Base-by-base conservation (phyloP, 768 basidiomycete genomes). In the Agaricus subrufescens region DNA sequence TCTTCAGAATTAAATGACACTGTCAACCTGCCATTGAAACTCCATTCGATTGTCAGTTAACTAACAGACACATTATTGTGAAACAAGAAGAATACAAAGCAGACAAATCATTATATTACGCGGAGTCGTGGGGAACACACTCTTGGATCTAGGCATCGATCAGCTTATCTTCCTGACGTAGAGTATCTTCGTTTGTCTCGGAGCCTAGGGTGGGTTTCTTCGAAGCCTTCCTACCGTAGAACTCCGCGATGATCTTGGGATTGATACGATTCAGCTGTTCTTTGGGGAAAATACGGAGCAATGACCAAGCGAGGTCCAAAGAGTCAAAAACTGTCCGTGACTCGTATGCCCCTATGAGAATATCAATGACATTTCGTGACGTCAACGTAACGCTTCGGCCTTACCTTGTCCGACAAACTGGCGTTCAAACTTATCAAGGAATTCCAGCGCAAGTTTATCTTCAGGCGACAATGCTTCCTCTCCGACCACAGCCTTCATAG, bases 401-500 rank as follows among this genome's bases (percentile, higher is more conserved):
- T 29, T 79, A 87, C 94, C 94, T 83, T 99, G 97, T 37, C 91
- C 91, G 43, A 99, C 97, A 71, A 98, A 99, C 64, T 95, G 88
- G 53, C 85, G 87, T 74, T 99, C 97, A 72, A 99, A 99, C 72
- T 96, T 93, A 68, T 96, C 94, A 62, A 99, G 74, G 80, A 99
- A 99, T 71, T 98, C 95, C 48, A 99, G 75, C 8, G 96, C 95
- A 39, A 97, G 81, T 74, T 97, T 98, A 72, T 99, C 97, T 71
- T 98, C 97, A 0, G 84, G 75, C 44, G 91, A 94, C 63, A 98
- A 73, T 23, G 97, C 95, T 71, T 99, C 97, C 73, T 98, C 97
- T 65, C 97, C 97, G 50, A 99, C 97, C 43, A 98, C 97, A 58
- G 97, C 97, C 71, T 98, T 98, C 97, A 99, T 99, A 11, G 94